Evolutionary conservation across 805 yeast species (phyloP), one percentile per base, ranked within the genome.

Genomic region (Metschnikowia proteae): DNA sequence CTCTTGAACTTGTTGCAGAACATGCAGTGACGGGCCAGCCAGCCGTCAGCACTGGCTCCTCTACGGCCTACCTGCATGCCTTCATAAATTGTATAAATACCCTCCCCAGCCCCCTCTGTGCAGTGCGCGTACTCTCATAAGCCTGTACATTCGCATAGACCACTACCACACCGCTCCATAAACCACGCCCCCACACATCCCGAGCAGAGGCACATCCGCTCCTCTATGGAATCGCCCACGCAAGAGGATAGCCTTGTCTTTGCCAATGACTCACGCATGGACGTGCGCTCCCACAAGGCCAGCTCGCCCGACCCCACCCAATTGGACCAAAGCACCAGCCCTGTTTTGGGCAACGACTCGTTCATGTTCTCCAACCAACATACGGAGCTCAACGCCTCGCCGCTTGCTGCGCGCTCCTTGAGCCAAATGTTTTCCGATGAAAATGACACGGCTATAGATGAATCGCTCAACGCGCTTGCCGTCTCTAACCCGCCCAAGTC

Each of bases 231-330:
- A 3, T 33, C 48, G 28, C 41, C 52, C 17, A 49, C 59, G 32
- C 53, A 53, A 38, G 60, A 63, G 45, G 63, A 61, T 47, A 67
- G 71, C 47, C 60, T 68, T 37, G 64, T 66, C 8, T 67, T 67
- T 55, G 71, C 67, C 17, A 58, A 47, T 32, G 57, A 55, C 40
- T n/a, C 45, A 1, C 47, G 33, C 17, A 13, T 17, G 32, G 26
- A 23, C 8, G 10, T 32, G 8, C 28, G 23, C 6, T 9, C 41
- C 13, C 23, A 27, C n/a, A 35, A 28, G 27, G 32, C 43, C 35
- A 40, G 51, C 47, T 40, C 44, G 25, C 32, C 39, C 28, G 52
- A 51, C 22, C 43, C 51, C 22, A 50, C 52, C 0, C 52, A 47
- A 31, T 33, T 50, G 30, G 54, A 51, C 38, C 41, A 44, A 17